These are phyloP conservation scores for Phyllosticta citrichinensis DNA, from an alignment of 2,329 filamentous ascomycete genomes.

Conservation along the genomic window DNA sequence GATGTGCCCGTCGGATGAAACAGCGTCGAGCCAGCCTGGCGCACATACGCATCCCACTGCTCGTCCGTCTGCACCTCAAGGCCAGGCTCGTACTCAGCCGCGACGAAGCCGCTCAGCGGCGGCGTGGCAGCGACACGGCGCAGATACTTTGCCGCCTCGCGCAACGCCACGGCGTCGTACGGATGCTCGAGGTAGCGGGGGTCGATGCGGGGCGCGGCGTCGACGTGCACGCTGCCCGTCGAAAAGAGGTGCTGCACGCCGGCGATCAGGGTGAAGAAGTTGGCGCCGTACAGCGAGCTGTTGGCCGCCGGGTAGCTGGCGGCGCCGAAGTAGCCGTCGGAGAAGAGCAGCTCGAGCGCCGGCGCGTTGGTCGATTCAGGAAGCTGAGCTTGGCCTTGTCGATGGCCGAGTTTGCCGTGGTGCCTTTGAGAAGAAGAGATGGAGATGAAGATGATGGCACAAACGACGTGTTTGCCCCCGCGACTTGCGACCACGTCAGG, in stretches of 20 bases:
- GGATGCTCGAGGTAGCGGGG: constrained; percentile 21
- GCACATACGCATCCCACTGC: constrained; percentile 12
- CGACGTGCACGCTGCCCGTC: constrained; percentile 20
- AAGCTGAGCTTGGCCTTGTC: constrained; percentile 20
- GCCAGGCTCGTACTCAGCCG: constrained; percentile 2
- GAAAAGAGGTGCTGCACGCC: constrained; percentile 25
- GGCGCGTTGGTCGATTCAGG: constrained; percentile 27
- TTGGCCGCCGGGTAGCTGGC: constrained; percentile 22
- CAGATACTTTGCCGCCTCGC: constrained; percentile 10
- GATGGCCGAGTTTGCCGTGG: constrained; percentile 7
- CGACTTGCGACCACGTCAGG: neutral
- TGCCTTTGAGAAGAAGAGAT: neutral
- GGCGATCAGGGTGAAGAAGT: constrained; percentile 26
- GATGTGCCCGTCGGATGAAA: constrained; percentile 29
- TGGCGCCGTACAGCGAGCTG: constrained; percentile 11
- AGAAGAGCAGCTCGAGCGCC: constrained; percentile 36
- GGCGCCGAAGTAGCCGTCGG: constrained; percentile 36
- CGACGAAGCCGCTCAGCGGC: constrained; percentile 10
- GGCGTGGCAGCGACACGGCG: constrained; percentile 12
- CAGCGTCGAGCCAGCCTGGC: constrained; percentile 16
- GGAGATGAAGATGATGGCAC: no score
- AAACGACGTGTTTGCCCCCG: neutral
- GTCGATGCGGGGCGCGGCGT: constrained; percentile 18
- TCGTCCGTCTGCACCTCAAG: constrained; percentile 6
- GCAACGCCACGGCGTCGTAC: constrained; percentile 19